A percentile compares a stretch with the other conserved stretches of the same genome.
Conservation (phyloP, 2,329 filamentous ascomycete genomes). For the Fusarium sp. region DNA sequence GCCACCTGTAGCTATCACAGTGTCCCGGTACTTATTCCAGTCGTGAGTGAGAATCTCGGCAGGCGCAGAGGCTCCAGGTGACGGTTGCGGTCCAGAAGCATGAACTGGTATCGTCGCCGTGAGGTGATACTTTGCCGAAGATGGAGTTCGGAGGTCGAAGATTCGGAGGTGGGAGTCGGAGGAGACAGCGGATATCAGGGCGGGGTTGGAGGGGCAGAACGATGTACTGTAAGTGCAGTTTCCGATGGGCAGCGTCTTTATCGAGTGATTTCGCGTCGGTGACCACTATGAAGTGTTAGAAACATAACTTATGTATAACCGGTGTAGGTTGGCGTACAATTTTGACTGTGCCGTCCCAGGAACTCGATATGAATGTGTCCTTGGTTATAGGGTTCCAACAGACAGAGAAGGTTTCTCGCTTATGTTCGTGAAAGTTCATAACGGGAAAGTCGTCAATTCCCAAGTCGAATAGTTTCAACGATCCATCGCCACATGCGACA, state of each 20-base stretch:
- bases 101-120: conserved; percentile 87
- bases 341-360: conserved; percentile 97
- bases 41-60: conserved; percentile 93
- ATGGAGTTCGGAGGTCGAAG: conserved; percentile 90
- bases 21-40: conserved; percentile 97
- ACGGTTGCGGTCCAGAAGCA: conserved; percentile 65
- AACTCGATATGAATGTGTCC: conserved; percentile 88
- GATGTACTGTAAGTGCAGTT: conserved; percentile 94
- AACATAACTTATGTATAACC: background rate
- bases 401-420: conserved; percentile 90
- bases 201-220: conserved; percentile 89
- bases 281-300: conserved; percentile 72
- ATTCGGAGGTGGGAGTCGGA: conserved; percentile 90
- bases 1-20: conserved; percentile 85
- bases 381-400: conserved; percentile 94
- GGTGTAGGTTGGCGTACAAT: conserved; percentile 61
- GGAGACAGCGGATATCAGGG: conserved; percentile 86
- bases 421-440: conserved; percentile 93
- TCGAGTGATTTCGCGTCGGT: conserved; percentile 77
- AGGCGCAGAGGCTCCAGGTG: conserved; percentile 63
- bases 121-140: conserved; percentile 88
- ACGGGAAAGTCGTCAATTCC: conserved; percentile 85
- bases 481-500: conserved; percentile 90
- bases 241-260: conserved; percentile 89
- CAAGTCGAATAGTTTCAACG: conserved; percentile 93